These are phyloP conservation scores for Coriaria nepalensis DNA, from an alignment of 306 rosid genomes.

Conservation along the genomic window DNA sequence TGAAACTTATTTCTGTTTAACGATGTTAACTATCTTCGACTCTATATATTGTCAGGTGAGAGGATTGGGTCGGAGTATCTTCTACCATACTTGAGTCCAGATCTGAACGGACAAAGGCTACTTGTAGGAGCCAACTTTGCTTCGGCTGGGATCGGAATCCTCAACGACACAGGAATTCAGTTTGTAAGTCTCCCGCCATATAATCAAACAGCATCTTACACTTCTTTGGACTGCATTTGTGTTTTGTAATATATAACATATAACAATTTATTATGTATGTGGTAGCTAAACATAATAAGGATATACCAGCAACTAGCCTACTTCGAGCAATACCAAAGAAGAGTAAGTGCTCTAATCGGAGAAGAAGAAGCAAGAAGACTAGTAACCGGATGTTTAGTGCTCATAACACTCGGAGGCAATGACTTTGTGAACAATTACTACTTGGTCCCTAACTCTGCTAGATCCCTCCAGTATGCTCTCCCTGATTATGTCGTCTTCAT, in stretches of 20 bases:
- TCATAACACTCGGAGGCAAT: conserved; percentile 77
- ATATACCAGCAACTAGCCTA: conserved; percentile 43
- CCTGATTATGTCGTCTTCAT: conserved; percentile 57
- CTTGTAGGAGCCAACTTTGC: conserved; percentile 84
- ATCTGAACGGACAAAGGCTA: conserved; percentile 37
- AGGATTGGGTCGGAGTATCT: conserved; percentile 60
- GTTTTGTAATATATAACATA: neutral
- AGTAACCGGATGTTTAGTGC: conserved; percentile 44
- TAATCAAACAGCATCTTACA: neutral
- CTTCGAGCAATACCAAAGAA: conserved; percentile 42
- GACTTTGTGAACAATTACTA: conserved; percentile 87
- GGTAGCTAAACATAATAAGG: conserved; percentile 61
- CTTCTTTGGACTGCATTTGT: neutral
- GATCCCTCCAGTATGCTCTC: conserved; percentile 77
- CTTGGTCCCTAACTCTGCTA: conserved; percentile 60
- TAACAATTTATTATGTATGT: neutral
- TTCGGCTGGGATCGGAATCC: conserved; percentile 87
- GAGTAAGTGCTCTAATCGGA: conserved; percentile 50
- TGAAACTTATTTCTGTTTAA: no score
- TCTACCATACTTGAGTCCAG: conserved; percentile 70
- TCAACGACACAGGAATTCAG: conserved; percentile 78
- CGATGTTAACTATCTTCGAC: no score
- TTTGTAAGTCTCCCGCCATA: conserved; percentile 36
- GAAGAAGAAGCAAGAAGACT: conserved; percentile 18
- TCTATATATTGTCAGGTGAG: conserved; percentile 32